These are phyloP conservation scores for Dorcoceras hygrometricum DNA, from an alignment of 257 asterid species.

Conservation along the genomic window DNA sequence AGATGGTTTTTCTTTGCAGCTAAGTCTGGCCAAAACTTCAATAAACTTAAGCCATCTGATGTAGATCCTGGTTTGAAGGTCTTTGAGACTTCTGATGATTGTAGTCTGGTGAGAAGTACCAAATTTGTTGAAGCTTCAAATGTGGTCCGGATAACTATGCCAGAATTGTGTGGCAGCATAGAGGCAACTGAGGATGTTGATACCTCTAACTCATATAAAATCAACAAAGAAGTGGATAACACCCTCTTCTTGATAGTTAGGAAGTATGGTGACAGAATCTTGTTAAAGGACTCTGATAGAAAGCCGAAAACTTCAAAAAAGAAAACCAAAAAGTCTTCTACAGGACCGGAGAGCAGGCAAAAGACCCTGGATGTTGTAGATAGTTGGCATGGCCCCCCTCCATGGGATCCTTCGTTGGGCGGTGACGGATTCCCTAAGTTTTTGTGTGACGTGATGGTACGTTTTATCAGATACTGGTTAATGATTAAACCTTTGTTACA, in stretches of 20 bases:
- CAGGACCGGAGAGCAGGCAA: conserved; percentile 36
- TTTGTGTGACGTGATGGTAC: conserved; percentile 93
- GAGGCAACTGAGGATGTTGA: conserved; percentile 33
- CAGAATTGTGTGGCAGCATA: conserved; percentile 35
- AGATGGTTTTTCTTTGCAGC: conserved; percentile 47
- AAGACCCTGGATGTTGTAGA: conserved; percentile 37
- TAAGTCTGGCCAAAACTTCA: conserved; percentile 27
- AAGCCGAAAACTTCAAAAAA: conserved; percentile 59
- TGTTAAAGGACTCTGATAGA: conserved; percentile 67
- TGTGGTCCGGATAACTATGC: conserved; percentile 41
- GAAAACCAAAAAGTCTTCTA: conserved; percentile 51
- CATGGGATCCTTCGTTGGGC: conserved; percentile 74
- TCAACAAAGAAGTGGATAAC: conserved; percentile 34
- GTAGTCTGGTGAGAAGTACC: conserved; percentile 46
- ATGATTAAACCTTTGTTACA: not conserved
- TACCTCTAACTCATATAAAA: conserved; percentile 26
- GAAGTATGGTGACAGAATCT: conserved; percentile 69
- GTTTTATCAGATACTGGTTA: conserved; percentile 8
- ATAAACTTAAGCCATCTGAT: conserved; percentile 29
- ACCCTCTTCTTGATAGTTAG: conserved; percentile 44
- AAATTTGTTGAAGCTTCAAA: conserved; percentile 51
- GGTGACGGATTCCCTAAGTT: conserved; percentile 92
- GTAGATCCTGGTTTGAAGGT: conserved; percentile 60
- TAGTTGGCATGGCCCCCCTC: conserved; percentile 83
- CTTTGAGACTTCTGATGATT: conserved; percentile 37